Percentiles rank a stretch among this genome's conserved stretches.
Conservation (phyloP, 139 green algal species). For the Chlamydomonas asymmetrica region DNA sequence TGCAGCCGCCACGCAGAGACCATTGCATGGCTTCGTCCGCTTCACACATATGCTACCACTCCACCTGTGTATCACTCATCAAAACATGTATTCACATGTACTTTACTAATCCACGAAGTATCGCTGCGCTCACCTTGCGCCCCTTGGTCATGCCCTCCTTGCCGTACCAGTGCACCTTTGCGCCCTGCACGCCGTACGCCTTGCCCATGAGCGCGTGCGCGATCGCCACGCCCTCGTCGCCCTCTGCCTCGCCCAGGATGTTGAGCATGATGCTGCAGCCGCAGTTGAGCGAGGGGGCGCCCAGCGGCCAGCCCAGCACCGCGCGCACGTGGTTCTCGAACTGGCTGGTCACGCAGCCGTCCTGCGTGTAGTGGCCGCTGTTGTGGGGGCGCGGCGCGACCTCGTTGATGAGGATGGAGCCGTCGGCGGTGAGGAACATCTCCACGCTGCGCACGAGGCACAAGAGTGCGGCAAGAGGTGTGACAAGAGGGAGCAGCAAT, state of each 20-base stretch:
- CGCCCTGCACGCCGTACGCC: conserved; percentile 72
- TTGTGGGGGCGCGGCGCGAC: conserved; percentile 96
- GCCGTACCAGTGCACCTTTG: conserved; percentile 92
- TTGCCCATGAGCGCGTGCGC: conserved; percentile 74
- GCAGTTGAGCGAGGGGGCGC: conserved; percentile 59
- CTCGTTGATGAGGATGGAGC: conserved; percentile 91
- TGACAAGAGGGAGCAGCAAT: no score
- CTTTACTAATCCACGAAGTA: no score
- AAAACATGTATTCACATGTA: no score
- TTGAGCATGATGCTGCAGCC: conserved; percentile 68
- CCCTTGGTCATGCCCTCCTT: conserved; percentile 68
- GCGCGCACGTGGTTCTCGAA: conserved; percentile 96
- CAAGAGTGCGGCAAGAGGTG: no score
- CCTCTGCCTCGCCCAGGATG: conserved; percentile 79
- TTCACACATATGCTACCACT: no score
- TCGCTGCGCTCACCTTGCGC: conserved; percentile 46
- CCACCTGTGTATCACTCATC: no score
- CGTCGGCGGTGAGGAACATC: conserved; percentile 90
- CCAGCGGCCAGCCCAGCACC: conserved; percentile 93
- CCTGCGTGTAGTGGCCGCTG: conserved; percentile 97
- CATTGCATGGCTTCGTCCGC: no score
- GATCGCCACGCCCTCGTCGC: conserved; percentile 62
- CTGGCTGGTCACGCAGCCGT: conserved; percentile 82
- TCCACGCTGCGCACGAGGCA: conserved; percentile 88
- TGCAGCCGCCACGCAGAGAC: no score